Base-by-base conservation (phyloP, 768 basidiomycete genomes). In the Hericium coralloides region DNA sequence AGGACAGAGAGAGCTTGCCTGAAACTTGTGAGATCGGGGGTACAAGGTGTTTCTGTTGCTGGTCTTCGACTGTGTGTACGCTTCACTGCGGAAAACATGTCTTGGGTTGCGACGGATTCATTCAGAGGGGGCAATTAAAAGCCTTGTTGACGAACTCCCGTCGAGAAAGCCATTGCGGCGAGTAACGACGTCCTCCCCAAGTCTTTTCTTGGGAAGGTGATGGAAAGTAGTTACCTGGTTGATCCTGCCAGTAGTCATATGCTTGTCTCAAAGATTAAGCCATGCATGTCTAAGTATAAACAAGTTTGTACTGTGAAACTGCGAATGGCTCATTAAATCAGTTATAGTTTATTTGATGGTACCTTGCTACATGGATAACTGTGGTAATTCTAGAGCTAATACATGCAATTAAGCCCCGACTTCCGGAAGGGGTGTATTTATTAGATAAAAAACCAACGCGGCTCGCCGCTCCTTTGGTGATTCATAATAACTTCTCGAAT, bases 201-300 rank as follows among this genome's bases (percentile, higher is more conserved):
- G 41, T 18, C 41, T 2, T 43, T 12, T 43, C 1, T 6, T 6
- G 18, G 41, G 6, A 43, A 39, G 38, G 38, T 39, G 38, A 39
- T 43, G 41, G 41, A 43, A 43, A 43, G 76, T 82, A 82, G 82
- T 83, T 83, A 84, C 81, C 84, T 84, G 83, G 83, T 85, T 85
- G 83, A 85, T 85, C 82, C 84, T 85, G 83, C 83, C 82, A 84
- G 82, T 85, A 85, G 82, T 84, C 80, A 83, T 84, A 84, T 84
- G 83, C 83, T 84, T 85, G 83, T 84, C 83, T 84, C 83, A 84
- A 84, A 84, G 82, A 84, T 83, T 84, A 85, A 85, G 83, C 83
- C 83, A 85, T 85, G 83, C 83, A 85, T 83, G 82, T 83, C 83
- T 77, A 83, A 84, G 83, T 84, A 81, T 80, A 82, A 81, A 80